phyloP scores from a whole-genome alignment of 208 protist species.

The Entamoeba nuttalli region DNA sequence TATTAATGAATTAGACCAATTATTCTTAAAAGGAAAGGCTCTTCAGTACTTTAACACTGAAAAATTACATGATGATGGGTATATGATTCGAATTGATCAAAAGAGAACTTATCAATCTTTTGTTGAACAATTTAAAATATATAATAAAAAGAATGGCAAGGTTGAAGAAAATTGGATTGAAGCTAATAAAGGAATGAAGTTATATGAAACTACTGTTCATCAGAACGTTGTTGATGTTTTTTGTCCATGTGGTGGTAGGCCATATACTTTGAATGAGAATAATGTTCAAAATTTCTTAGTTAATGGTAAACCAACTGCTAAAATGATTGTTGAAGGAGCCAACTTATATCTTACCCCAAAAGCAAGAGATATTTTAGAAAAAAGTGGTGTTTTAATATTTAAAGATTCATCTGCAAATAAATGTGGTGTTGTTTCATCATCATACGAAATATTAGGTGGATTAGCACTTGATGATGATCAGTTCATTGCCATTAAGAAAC shows the following conservation, averaged over 20 bases:
- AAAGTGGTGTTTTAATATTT: neutral
- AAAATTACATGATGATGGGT: neutral
- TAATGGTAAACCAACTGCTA: neutral
- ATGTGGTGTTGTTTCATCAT: neutral
- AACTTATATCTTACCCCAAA: neutral
- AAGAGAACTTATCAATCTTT: neutral
- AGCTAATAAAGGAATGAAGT: neutral
- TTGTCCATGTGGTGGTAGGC: neutral
- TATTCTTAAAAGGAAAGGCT: neutral
- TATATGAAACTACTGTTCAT: neutral
- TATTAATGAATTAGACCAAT: neutral
- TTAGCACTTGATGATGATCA: neutral
- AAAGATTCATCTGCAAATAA: neutral
- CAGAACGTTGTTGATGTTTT: neutral
- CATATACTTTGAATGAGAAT: neutral
- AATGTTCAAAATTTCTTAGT: neutral
- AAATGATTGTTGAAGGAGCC: neutral
- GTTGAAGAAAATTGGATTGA: neutral
- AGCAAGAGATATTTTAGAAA: neutral
- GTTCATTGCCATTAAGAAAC: neutral
- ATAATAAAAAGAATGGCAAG: neutral
- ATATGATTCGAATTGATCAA: neutral
- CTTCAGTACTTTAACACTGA: neutral
- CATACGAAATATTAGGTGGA: neutral
- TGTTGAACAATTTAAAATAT: neutral